Conservation (phyloP, 225 moss, liverwort and hornwort species). For the Thuidium tamariscinum region DNA sequence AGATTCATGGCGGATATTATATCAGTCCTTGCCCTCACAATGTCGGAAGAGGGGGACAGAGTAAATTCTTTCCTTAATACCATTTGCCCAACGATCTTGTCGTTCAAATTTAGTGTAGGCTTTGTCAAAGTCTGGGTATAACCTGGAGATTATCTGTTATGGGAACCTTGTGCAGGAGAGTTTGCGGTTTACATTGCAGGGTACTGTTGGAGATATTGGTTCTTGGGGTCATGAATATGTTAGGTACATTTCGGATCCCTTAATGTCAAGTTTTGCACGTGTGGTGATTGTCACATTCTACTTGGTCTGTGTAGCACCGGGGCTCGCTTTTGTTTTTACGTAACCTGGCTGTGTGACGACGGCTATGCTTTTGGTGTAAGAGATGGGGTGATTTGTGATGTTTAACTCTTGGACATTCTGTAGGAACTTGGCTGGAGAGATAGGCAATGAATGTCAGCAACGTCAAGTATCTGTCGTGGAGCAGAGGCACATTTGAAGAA, state of each 20-base stretch:
- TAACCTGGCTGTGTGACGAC: not conserved
- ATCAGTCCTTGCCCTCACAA: constrained; percentile 93
- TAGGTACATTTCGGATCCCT: constrained; percentile 34
- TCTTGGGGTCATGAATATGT: constrained; percentile 99
- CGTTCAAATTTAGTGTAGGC: not conserved
- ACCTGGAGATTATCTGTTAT: not conserved
- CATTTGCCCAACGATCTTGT: not conserved
- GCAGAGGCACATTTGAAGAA: not conserved
- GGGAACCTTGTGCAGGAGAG: constrained; percentile 58
- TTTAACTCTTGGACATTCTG: not conserved
- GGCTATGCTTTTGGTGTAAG: not conserved
- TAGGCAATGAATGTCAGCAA: constrained; percentile 87
- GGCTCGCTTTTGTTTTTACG: not conserved
- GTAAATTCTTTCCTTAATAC: constrained; percentile 26
- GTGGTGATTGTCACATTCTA: not conserved
- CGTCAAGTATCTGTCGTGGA: constrained; percentile 55
- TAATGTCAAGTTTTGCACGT: not conserved
- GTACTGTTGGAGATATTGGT: constrained; percentile 87
- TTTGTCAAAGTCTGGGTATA: not conserved
- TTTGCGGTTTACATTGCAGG: constrained; percentile 85
- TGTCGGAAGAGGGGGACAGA: constrained; percentile 89
- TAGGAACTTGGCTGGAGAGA: constrained; percentile 97
- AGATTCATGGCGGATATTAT: constrained; percentile 88
- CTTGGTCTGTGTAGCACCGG: not conserved
- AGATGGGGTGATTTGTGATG: not conserved